Base-by-base conservation (phyloP, 805 yeast species). In the Isabelozyma gotoi region DNA sequence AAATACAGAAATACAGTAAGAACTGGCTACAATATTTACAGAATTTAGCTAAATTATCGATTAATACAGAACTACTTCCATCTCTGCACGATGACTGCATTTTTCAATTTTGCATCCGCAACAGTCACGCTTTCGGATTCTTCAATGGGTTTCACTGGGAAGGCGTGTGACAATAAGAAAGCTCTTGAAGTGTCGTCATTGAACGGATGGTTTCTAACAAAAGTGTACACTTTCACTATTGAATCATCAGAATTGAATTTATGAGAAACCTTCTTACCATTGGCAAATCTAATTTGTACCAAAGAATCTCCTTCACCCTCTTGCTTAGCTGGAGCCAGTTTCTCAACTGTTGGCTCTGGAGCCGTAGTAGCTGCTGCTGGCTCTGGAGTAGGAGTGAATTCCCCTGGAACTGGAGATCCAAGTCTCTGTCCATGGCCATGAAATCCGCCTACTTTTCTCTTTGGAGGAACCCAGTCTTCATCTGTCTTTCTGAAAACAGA, bases 351-450 rank as follows among this genome's bases (percentile, higher is more conserved):
- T 53, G 53, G 47, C 19, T 56, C 54, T n/a, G 55, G 49, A 21
- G 55, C 35, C 2, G 55, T 49, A 14, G 53, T 43, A 7, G 59
- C 41, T 8, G 51, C 39, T 19, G 53, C 52, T 6, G 45, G 42
- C 4, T 38, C 48, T 12, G 45, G 40, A 1, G 47, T 43, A 16
- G 45, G 39, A 12, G 48, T 33, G 15, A 40, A 33, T 40, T 85
- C 94, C 0, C 90, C 88, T 0, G 96, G 94, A 16, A 88, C 85
- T 2, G 95, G 94, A 1, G 95, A 84, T 1, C 99, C 99, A 44
- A 92, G 71, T 55, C 98, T 76, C 42, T 83, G 84, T 15, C 99
- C 98, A 2, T 65, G 57, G 3, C 98, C 98, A 12, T 60, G 68
- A 59, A 85, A 88, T 0, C 96, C 96, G 7, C 82, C 85, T 11